phyloP scores from a whole-genome alignment of 352 stramenopile species.

The Phytophthora cactorum region DNA sequence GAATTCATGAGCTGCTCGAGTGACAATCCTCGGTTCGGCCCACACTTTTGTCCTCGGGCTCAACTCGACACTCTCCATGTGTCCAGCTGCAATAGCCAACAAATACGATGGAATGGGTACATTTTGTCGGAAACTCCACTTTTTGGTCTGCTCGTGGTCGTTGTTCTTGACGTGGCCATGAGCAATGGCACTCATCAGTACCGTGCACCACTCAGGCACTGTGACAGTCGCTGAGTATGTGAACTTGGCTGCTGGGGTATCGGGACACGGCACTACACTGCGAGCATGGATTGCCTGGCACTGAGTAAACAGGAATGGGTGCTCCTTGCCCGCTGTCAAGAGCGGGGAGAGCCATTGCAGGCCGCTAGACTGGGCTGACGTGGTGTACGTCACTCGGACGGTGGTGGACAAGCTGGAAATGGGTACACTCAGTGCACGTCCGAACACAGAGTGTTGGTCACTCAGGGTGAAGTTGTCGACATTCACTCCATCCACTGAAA shows the following conservation, averaged over 20 bases:
- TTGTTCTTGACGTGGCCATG: constrained; percentile 32
- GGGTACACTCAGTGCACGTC: constrained; percentile 57
- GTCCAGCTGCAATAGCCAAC: constrained; percentile 92
- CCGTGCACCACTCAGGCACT: constrained; percentile 92
- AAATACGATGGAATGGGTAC: constrained; percentile 95
- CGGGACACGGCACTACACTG: constrained; percentile 94
- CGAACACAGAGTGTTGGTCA: constrained; percentile 63
- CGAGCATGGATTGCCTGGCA: constrained; percentile 95
- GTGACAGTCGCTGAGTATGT: constrained; percentile 94
- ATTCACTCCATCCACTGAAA: constrained; percentile 51
- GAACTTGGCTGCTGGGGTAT: constrained; percentile 93
- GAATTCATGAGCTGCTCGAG: constrained; percentile 93
- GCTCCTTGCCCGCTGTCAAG: constrained; percentile 93
- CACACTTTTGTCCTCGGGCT: constrained; percentile 88
- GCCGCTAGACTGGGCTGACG: constrained; percentile 63
- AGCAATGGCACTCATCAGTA: constrained; percentile 90
- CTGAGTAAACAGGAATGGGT: constrained; percentile 96
- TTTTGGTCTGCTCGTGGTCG: constrained; percentile 29
- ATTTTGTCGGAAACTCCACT: constrained; percentile 85
- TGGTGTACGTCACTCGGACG: constrained; percentile 80
- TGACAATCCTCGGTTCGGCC: constrained; percentile 93
- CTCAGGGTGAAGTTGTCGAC: constrained; percentile 60
- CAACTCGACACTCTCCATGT: constrained; percentile 90
- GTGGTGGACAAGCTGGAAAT: constrained; percentile 47
- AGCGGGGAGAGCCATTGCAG: constrained; percentile 91